These are phyloP conservation scores for Beauveria australis DNA, from an alignment of 2,329 filamentous ascomycete genomes.

Conservation along the genomic window DNA sequence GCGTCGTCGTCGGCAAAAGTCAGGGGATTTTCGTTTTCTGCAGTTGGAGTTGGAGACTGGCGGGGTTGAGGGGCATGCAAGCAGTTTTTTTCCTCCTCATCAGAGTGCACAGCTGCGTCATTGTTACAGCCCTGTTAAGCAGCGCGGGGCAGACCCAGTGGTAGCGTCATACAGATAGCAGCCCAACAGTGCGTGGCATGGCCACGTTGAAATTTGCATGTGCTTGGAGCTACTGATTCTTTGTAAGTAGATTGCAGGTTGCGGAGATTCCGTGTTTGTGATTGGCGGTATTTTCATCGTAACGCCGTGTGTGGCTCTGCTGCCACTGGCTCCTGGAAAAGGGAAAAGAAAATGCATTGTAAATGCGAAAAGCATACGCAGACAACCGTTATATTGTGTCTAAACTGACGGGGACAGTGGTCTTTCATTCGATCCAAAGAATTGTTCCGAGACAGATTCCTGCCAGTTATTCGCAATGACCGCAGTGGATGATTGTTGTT, in stretches of 20 bases:
- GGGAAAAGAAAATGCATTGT: not conserved
- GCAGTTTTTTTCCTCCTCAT: conserved; percentile 1
- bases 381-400: too few relatives aligned
- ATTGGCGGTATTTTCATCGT: not conserved
- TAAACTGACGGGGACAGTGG: too few relatives aligned
- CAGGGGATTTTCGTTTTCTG: not conserved
- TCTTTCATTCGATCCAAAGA: too few relatives aligned
- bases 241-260: not conserved
- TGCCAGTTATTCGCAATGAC: not conserved
- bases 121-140: not conserved
- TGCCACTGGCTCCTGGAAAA: not conserved
- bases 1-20: not conserved
- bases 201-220: not conserved
- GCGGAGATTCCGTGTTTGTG: not conserved
- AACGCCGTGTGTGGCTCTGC: not conserved
- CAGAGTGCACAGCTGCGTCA: not conserved
- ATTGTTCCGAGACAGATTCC: not conserved
- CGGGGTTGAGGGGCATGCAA: conserved; percentile 1
- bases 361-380: not conserved
- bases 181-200: not conserved
- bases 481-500: not conserved
- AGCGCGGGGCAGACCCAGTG: conserved; percentile 3
- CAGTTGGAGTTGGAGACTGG: not conserved
- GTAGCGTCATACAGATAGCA: not conserved
- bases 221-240: not conserved